Conservation (phyloP, 345 rosid genomes). For the Euphorbia pulcherrima region DNA sequence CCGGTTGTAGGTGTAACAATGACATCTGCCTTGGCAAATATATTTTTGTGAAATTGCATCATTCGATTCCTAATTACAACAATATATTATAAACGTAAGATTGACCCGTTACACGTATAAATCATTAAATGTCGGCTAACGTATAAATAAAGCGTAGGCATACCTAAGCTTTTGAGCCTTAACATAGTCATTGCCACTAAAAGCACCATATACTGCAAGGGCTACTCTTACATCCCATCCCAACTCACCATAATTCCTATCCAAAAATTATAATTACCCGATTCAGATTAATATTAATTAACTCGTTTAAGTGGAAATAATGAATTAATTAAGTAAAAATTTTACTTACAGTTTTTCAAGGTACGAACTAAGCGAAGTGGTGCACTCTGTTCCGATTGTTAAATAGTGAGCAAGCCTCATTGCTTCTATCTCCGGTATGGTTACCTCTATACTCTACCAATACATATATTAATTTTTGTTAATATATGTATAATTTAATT, state of each 20-base stretch:
- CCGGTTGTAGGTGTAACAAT: conserved; percentile 72
- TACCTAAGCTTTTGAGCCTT: conserved; percentile 66
- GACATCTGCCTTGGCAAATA: conserved; percentile 54
- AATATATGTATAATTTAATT: too few relatives aligned
- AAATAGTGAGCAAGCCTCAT: conserved; percentile 74
- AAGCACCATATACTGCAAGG: conserved; percentile 51
- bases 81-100: too few relatives aligned
- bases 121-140: too few relatives aligned
- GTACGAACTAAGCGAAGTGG: conserved; percentile 41
- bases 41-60: conserved; percentile 41
- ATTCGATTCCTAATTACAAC: conserved; percentile 67
- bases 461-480: neutral
- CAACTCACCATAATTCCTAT: conserved; percentile 41
- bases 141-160: too few relatives aligned
- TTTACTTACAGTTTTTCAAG: conserved; percentile 45
- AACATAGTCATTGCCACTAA: conserved; percentile 51
- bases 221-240: conserved; percentile 75
- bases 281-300: neutral
- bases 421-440: conserved; percentile 64
- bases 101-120: too few relatives aligned
- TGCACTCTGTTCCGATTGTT: conserved; percentile 63
- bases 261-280: conserved; percentile 3
- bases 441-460: conserved; percentile 51
- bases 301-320: too few relatives aligned
- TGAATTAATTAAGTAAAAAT: too few relatives aligned